phyloP scores from a whole-genome alignment of 1,284 basidiomycete genomes.

The Puccinia horiana region DNA sequence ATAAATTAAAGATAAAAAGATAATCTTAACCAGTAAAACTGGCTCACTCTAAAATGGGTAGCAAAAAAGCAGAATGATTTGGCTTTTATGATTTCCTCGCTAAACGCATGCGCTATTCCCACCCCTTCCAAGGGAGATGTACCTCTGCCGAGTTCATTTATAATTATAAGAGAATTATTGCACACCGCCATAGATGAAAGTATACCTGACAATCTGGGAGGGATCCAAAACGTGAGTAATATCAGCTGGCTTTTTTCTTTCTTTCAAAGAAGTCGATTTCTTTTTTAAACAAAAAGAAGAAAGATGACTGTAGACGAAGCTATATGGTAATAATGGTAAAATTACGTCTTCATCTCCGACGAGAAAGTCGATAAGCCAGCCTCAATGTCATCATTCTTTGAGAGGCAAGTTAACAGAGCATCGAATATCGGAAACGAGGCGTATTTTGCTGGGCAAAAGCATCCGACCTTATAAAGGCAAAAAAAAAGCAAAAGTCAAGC shows the following conservation, averaged over 20 bases:
- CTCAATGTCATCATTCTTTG: slow-evolving; percentile 64
- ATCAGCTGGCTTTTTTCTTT: too few species aligned
- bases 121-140: slow-evolving; percentile 83
- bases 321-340: too few species aligned
- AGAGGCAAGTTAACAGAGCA: slow-evolving; percentile 44
- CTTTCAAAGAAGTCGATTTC: too few species aligned
- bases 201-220: slow-evolving; percentile 31
- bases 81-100: slow-evolving; percentile 72
- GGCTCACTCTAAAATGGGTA: slow-evolving; percentile 44
- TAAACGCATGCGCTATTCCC: slow-evolving; percentile 87
- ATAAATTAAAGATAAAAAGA: not conserved
- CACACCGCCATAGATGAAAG: slow-evolving; percentile 39
- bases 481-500: not conserved
- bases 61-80: slow-evolving; percentile 48
- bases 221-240: not conserved
- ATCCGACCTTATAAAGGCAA: slow-evolving; percentile 26
- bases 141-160: slow-evolving; percentile 64
- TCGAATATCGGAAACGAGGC: slow-evolving; percentile 46
- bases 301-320: too few species aligned
- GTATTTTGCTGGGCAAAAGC: slow-evolving; percentile 48
- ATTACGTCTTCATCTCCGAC: slow-evolving; percentile 77
- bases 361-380: slow-evolving; percentile 87
- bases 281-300: too few species aligned
- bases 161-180: slow-evolving; percentile 52
- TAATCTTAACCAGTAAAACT: not conserved